These are phyloP conservation scores for Ulota crispa DNA, from an alignment of 225 moss, liverwort and hornwort species.

Conservation along the genomic window DNA sequence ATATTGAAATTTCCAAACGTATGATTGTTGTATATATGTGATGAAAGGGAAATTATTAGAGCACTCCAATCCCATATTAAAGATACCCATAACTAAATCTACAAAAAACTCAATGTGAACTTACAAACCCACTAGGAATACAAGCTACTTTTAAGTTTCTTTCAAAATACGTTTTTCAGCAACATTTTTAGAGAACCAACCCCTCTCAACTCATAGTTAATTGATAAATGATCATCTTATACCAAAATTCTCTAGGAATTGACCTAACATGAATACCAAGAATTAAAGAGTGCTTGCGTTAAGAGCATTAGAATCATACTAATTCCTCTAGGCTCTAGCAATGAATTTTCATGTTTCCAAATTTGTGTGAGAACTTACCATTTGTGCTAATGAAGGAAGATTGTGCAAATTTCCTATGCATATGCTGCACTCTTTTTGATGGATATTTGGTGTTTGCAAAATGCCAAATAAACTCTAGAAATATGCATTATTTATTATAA, in stretches of 20 bases:
- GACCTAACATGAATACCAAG: background rate
- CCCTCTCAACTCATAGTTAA: no score
- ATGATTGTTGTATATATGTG: background rate
- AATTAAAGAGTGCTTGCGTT: background rate
- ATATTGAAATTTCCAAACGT: background rate
- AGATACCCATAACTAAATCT: background rate
- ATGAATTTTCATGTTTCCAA: background rate
- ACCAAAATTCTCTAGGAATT: background rate
- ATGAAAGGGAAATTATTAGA: background rate
- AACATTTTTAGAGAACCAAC: no score
- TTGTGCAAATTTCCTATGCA: slow-evolving; percentile 10
- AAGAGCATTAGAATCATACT: no score
- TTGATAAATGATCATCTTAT: no score
- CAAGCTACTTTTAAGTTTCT: no score
- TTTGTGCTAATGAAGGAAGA: slow-evolving; percentile 18
- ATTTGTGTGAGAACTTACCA: slow-evolving; percentile 3
- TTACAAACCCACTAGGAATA: background rate
- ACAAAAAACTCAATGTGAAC: background rate
- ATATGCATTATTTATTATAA: background rate
- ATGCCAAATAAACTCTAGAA: background rate
- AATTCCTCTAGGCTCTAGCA: background rate
- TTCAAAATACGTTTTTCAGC: no score
- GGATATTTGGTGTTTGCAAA: background rate
- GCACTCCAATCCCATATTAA: background rate
- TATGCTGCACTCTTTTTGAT: slow-evolving; percentile 25